Evolutionary conservation across 163 green algal species (phyloP).

Genomic region (Scenedesmus sp.): DNA sequence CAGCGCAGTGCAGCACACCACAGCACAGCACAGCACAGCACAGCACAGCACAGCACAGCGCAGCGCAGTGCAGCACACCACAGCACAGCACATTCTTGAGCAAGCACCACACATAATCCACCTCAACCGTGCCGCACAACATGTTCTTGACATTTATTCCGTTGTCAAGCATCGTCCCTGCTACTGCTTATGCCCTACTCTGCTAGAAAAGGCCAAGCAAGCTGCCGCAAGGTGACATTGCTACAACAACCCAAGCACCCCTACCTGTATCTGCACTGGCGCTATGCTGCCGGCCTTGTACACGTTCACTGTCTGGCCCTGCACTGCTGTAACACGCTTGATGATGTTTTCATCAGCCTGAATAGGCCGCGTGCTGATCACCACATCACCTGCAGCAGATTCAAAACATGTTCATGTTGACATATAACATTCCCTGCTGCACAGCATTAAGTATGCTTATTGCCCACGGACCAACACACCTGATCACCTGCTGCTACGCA

Average conservation of each 20-base stretch:
- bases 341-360: slow-evolving; percentile 69
- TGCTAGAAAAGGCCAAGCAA: not conserved
- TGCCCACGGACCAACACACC: no score
- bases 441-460: no score
- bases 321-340: slow-evolving; percentile 70
- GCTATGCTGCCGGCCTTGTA: slow-evolving; percentile 7
- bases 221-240: not conserved
- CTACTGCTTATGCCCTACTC: no score
- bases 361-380: slow-evolving; percentile 70
- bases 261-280: slow-evolving; percentile 25
- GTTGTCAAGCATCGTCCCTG: no score
- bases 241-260: not conserved
- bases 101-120: not conserved
- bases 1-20: not conserved
- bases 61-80: not conserved
- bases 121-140: no score
- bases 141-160: no score
- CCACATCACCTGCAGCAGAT: slow-evolving; percentile 64
- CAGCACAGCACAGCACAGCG: not conserved
- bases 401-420: not conserved
- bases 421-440: not conserved
- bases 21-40: not conserved
- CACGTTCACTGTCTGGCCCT: slow-evolving; percentile 46
- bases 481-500: not conserved
- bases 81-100: not conserved